Evolutionary conservation across 208 protist species (phyloP), one percentile per base, ranked within the genome.

Genomic region (Vickermania spadyakhi): DNA sequence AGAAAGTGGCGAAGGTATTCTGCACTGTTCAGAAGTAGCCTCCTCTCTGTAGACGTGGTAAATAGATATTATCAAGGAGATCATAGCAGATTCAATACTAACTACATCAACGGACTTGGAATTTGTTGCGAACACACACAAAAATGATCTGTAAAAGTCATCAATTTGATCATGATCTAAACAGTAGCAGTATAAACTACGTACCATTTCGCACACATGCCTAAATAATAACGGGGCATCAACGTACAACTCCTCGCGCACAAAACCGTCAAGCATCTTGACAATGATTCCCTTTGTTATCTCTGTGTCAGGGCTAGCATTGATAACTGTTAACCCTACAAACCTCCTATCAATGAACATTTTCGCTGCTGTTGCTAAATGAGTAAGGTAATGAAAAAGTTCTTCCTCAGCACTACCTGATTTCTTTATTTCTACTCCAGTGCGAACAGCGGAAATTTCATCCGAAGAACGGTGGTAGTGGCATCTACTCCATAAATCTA

Each of bases 211-310:
- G 3, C 74, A 81, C 31, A 89, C 67, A 63, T 93, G 79, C 31
- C 65, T 61, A 60, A 93, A 93, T 59, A 89, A 89, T 27, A 75
- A 77, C 25, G 86, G 86, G n/a, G 77, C 75, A 61, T 93, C 86
- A 18, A 74, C 74, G 65, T 85, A 90, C 26, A 79, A 56, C 57
- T 93, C 86, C 31, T 45, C 36, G 11, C 36, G 7, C 7, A 45
- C 36, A 18, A 18, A 7, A n/a, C 36, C 11, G 36, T 18, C 7
- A 45, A 45, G 18, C 7, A 45, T 18, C 7, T 45, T 7, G 18
- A 7, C 11, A 45, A 45, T 7, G 7, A 18, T 18, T n/a, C 18
- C 18, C 36, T n/a, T 18, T n/a, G 36, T 18, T 7, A 18, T n/a
- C 7, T 45, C 36, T n/a, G 7, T 45, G 7, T 7, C 36, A 45